These are phyloP conservation scores for Backusella australiensis DNA, from an alignment of 192 early-diverging fungal species.

Conservation along the genomic window DNA sequence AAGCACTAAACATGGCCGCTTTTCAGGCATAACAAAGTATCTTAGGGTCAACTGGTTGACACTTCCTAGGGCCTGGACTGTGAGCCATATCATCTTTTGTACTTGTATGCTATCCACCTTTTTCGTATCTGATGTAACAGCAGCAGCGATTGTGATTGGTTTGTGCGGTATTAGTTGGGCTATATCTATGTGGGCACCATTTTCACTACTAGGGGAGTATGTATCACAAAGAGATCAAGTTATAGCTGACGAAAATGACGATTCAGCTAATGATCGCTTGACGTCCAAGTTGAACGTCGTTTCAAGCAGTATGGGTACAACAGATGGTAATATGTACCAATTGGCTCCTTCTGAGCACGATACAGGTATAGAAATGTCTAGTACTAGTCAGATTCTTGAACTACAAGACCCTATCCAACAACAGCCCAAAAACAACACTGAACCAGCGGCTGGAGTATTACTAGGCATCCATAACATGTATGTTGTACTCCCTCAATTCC, in stretches of 20 bases:
- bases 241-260: background rate
- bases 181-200: slow-evolving; percentile 88
- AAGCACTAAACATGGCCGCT: background rate
- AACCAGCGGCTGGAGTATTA: slow-evolving; percentile 66
- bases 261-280: background rate
- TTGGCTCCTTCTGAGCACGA: background rate
- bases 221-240: slow-evolving; percentile 41
- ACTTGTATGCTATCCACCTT: slow-evolving; percentile 69
- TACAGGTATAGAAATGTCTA: slow-evolving; percentile 7
- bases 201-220: slow-evolving; percentile 84
- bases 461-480: slow-evolving; percentile 96
- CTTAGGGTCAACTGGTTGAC: slow-evolving; percentile 24
- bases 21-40: background rate
- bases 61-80: slow-evolving; percentile 62
- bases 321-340: background rate
- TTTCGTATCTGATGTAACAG: slow-evolving; percentile 45
- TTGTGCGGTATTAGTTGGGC: slow-evolving; percentile 84
- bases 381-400: background rate
- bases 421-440: background rate
- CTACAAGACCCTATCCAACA: background rate
- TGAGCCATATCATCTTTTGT: slow-evolving; percentile 67
- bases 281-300: background rate
- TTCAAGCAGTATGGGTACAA: slow-evolving; percentile 4
- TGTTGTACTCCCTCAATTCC: slow-evolving; percentile 90
- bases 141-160: slow-evolving; percentile 70